Base-by-base conservation (phyloP, 2,329 filamentous ascomycete species). In the Fusarium chaquense region DNA sequence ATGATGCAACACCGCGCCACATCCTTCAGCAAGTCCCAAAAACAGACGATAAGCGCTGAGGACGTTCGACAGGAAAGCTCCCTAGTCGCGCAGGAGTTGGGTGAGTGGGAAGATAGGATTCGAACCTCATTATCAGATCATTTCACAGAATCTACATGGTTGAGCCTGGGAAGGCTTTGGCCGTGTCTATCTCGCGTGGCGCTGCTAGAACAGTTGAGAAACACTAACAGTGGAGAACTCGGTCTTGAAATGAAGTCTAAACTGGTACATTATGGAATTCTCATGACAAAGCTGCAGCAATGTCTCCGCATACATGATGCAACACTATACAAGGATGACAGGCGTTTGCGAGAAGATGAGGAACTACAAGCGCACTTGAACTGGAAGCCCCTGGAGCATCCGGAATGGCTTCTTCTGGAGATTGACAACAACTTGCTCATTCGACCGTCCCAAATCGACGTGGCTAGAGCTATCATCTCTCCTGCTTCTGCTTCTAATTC, bases 381-480 rank as follows among this genome's bases (percentile, higher is more conserved):
- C 26, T 91, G 89, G 89, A 68, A 79, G 3, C 84, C 87, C 0
- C 5, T 74, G 0, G 75, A 86, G 0, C 75, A 83, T 18, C 81
- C 87, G 0, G 90, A 93, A 70, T 91, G 89, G 86, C 76, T 93
- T 0, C 79, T 93, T 0, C 75, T 93, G 0, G 90, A 92, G 61
- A 84, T 92, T 18, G 90, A 93, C 58, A 81, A 84, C 2, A 83
- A 91, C 64, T 74, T 93, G 1, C 78, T 89, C 10, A 87, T 92
- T 50, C 84, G 90, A 0, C 78, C 82, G 0, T 83, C 85, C 1
- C 90, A 93, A 61, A 81, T 90, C 0, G 82, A 88, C 3, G 89
- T 92, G 8, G 89, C 90, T 0, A 66, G 77, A 2, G 86, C 87
- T 1, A 92, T 87, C 18, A 87, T 89, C 1, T 77, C 76, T 0